phyloP scores from a whole-genome alignment of 2,329 filamentous ascomycete genomes.

The Plectosphaerella plurivora region DNA sequence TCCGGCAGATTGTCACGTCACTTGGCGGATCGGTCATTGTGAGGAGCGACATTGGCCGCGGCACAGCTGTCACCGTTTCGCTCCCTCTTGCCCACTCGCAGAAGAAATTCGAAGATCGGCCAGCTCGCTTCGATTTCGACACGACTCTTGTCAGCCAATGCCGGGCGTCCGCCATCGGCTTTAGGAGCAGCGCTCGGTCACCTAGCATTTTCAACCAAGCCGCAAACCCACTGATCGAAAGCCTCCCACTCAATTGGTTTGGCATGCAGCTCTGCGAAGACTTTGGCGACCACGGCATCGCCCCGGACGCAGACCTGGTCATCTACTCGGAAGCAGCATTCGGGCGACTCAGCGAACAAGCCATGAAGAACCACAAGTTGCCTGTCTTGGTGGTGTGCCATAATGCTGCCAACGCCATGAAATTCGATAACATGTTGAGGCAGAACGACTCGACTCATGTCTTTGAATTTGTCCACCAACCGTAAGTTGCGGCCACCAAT shows the following conservation, averaged over 20 bases:
- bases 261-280: slow-evolving; percentile 19
- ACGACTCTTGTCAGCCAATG: not conserved
- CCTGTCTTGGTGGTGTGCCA: slow-evolving; percentile 13
- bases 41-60: slow-evolving; percentile 42
- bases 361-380: slow-evolving; percentile 11
- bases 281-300: slow-evolving; percentile 2
- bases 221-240: slow-evolving; percentile 17
- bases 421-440: slow-evolving; percentile 7
- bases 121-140: slow-evolving; percentile 6
- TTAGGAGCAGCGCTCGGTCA: slow-evolving; percentile 14
- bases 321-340: slow-evolving; percentile 21
- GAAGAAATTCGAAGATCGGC: not conserved
- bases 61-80: slow-evolving; percentile 46
- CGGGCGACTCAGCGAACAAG: slow-evolving; percentile 7
- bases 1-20: slow-evolving; percentile 50
- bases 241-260: slow-evolving; percentile 23
- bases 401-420: slow-evolving; percentile 12
- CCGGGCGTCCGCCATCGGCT: slow-evolving; percentile 4
- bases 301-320: slow-evolving; percentile 15
- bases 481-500: slow-evolving; percentile 6
- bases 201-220: slow-evolving; percentile 14
- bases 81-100: slow-evolving; percentile 28
- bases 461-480: slow-evolving; percentile 16
- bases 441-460: slow-evolving; percentile 4
- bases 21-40: slow-evolving; percentile 54